Evolutionary conservation across 2,329 filamentous ascomycete genomes (phyloP).

Genomic region (Elsinoe fawcettii): DNA sequence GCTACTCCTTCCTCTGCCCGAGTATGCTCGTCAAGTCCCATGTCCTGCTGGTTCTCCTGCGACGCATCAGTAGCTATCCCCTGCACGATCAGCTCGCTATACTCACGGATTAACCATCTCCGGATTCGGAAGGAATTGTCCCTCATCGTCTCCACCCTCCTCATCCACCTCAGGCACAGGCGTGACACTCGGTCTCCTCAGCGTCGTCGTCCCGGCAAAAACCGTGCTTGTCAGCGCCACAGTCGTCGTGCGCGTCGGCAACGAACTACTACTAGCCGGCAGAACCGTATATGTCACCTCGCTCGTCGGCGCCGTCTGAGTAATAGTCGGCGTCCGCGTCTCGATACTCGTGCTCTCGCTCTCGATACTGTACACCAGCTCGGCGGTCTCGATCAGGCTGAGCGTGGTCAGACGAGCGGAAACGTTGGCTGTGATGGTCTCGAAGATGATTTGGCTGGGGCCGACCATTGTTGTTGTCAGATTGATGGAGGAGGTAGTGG

Average conservation of each 20-base stretch:
- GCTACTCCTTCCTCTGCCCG: background rate
- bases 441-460: slow-evolving; percentile 30
- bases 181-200: background rate
- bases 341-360: slow-evolving; percentile 28
- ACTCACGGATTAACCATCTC: slow-evolving; percentile 13
- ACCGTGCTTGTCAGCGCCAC: slow-evolving; percentile 16
- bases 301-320: slow-evolving; percentile 20
- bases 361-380: slow-evolving; percentile 31
- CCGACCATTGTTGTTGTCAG: slow-evolving; percentile 34
- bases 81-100: background rate
- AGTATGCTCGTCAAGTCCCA: slow-evolving; percentile 2
- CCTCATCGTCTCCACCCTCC: background rate
- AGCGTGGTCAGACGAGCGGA: slow-evolving; percentile 34
- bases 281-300: background rate
- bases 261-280: background rate
- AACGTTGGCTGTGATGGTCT: slow-evolving; percentile 33
- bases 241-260: slow-evolving; percentile 17
- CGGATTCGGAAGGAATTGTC: background rate
- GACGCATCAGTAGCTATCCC: background rate
- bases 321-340: slow-evolving; percentile 24
- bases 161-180: background rate
- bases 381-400: slow-evolving; percentile 33
- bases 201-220: slow-evolving; percentile 6
- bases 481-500: slow-evolving; percentile 31
- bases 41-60: slow-evolving; percentile 6